A percentile compares a stretch with the other conserved stretches of the same genome.
These are phyloP conservation scores for Inga laurina DNA, from an alignment of 306 rosid species.

Conservation along the genomic window DNA sequence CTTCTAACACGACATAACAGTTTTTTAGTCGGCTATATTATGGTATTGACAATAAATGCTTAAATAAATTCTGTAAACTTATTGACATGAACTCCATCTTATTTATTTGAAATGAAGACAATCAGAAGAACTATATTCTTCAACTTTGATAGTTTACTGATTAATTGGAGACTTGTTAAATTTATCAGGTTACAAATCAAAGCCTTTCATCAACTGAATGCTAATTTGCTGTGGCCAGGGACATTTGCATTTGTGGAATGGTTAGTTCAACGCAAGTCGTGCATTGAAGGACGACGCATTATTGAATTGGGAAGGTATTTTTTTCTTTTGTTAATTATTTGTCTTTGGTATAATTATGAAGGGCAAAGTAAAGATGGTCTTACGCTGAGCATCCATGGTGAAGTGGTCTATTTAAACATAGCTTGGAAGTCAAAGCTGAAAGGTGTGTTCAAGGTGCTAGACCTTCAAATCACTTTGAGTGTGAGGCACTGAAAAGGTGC, in stretches of 20 bases:
- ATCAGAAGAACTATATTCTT: neutral
- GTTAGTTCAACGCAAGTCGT: slow-evolving; percentile 63
- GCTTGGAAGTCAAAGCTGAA: neutral
- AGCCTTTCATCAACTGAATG: slow-evolving; percentile 90
- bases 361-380: slow-evolving; percentile 6
- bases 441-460: neutral
- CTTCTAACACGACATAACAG: no score
- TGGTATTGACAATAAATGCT: neutral
- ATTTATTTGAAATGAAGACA: neutral
- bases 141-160: slow-evolving; percentile 1
- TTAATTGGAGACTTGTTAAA: neutral
- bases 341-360: neutral
- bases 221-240: slow-evolving; percentile 94
- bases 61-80: neutral
- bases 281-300: slow-evolving; percentile 65
- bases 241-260: slow-evolving; percentile 89
- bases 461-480: neutral
- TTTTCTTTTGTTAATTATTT: slow-evolving; percentile 20
- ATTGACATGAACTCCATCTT: neutral
- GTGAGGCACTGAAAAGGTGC: neutral
- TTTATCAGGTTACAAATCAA: slow-evolving; percentile 72
- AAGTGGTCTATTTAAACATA: neutral
- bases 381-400: neutral
- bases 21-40: no score
- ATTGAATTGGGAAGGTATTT: slow-evolving; percentile 92